Base-by-base conservation (phyloP, 2,329 filamentous ascomycete genomes). In the Pyrenophora seminiperda region DNA sequence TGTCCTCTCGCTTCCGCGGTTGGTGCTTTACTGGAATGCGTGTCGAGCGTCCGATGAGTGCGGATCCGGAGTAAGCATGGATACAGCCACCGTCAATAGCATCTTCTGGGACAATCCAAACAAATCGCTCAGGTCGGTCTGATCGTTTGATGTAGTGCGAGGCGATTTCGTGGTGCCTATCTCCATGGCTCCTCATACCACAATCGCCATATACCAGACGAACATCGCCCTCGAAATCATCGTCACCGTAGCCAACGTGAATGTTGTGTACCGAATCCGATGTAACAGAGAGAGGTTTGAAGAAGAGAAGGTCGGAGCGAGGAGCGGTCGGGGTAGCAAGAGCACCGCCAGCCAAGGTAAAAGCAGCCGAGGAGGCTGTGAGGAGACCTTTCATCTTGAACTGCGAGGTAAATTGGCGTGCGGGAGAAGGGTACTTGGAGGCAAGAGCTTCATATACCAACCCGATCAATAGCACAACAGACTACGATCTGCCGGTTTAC, bases 191-290 rank as follows among this genome's bases (percentile, higher is more conserved):
- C 15, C 55, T 38, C 53, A 77, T 73, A 36, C 73, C 62, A 53
- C 78, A 81, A 34, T 72, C 60, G 1, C 78, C 79, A 54, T 80
- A 78, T 5, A 79, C 71, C 18, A 80, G 56, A 2, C 70, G 68
- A 7, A 80, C 48, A 13, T 76, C 65, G 5, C 78, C 78, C 47
- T 78, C 75, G 22, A 77, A 74, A 6, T 55, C 39, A 15, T 68
- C 65, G 14, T 70, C 64, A 31, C 70, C 68, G 52, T 76, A 80
- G 4, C 65, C 70, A 15, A 82, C 65, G 34, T 80, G 74, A 22
- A 81, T 68, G 57, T 82, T 82, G 58, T 81, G 77, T 51, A 81
- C 58, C 0, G 75, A 76, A 49, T 74, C 73, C 0, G 70, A 54
- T 1, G 67, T 73, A 20, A 77, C 67, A 6, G 34, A 49, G 6